Evolutionary conservation across 2,329 filamentous ascomycete genomes (phyloP).

Genomic region (Dactylella cylindrospora): DNA sequence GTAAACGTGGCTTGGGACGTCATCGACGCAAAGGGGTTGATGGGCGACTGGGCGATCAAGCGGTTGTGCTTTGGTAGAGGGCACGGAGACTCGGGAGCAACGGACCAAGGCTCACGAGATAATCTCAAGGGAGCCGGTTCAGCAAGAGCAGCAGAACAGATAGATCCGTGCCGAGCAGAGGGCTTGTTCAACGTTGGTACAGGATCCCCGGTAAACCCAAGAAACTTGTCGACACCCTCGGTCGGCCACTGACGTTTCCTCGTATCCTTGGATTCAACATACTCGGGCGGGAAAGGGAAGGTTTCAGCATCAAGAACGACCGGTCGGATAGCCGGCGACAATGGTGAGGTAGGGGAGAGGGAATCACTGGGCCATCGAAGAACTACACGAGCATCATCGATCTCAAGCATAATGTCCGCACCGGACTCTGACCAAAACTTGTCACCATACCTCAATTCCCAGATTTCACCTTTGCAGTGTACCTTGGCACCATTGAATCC

Average conservation of each 20-base stretch:
- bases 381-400: conserved; percentile 87
- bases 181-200: conserved; percentile 15
- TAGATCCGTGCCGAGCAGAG: conserved; percentile 11
- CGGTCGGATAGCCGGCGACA: conserved; percentile 16
- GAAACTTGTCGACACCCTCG: conserved; percentile 30
- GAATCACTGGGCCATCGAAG: conserved; percentile 72
- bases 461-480: conserved; percentile 84
- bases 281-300: conserved; percentile 33
- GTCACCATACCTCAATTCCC: conserved; percentile 83
- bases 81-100: conserved; percentile 30
- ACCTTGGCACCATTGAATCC: conserved; percentile 96
- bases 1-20: conserved; percentile 47
- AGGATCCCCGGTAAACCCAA: conserved; percentile 10
- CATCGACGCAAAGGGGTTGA: conserved; percentile 44
- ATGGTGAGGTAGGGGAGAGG: conserved; percentile 14
- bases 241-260: conserved; percentile 23
- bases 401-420: conserved; percentile 90
- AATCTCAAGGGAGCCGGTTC: conserved; percentile 23
- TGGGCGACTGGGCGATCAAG: neutral
- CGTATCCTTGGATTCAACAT: conserved; percentile 7
- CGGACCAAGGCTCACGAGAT: conserved; percentile 26
- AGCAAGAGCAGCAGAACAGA: conserved; percentile 2
- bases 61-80: conserved; percentile 3
- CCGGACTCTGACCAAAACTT: conserved; percentile 85
- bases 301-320: conserved; percentile 13